Base-by-base conservation (phyloP, 1,284 basidiomycete genomes). In the Rhizoctonia solani region DNA sequence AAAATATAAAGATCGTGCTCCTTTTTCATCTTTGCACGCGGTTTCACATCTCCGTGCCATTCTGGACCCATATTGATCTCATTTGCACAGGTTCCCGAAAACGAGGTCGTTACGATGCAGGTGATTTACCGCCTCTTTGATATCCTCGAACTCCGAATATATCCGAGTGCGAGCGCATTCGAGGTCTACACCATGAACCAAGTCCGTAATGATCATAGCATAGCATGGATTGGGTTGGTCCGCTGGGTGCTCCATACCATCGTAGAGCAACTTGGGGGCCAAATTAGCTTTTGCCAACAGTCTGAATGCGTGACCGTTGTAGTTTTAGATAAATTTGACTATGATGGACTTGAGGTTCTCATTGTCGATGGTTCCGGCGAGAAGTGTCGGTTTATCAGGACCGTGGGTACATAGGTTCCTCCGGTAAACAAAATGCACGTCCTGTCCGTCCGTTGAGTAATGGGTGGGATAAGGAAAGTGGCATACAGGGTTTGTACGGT, bases 301-400 rank as follows among this genome's bases (percentile, higher is more conserved):
- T 8, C 27, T 23, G 34, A 71, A 70, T 3, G 56, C 71, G 5
- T 19, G 3, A 9, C 5, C 34, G 27, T 50, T 29, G 41, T 71
- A 71, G 3, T 2, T 4, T 29, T 69, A 39, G 37, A 63, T 50
- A 54, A 71, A 71, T 50, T 70, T 71, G 41, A 71, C 69, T 25
- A 58, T 27, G 55, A 58, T 42, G 11, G 21, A 14, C 19, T 16
- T 39, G 53, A 4, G 47, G 27, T 50, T 50, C 13, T 42, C 58
- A 16, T n/a, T 27, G 14, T 49, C n/a, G n/a, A n/a, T n/a, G 44
- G 32, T 49, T 21, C 19, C 13, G 5, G 49, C 46, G 3, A 19
- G 6, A 34, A 49, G 42, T 19, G 46, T 30, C 5, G 44, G 29
- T 25, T 42, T 47, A 16, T 8, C 9, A n/a, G 29, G 32, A n/a